phyloP scores from a whole-genome alignment of 1,284 basidiomycete species.

The Trametes polyzona region DNA sequence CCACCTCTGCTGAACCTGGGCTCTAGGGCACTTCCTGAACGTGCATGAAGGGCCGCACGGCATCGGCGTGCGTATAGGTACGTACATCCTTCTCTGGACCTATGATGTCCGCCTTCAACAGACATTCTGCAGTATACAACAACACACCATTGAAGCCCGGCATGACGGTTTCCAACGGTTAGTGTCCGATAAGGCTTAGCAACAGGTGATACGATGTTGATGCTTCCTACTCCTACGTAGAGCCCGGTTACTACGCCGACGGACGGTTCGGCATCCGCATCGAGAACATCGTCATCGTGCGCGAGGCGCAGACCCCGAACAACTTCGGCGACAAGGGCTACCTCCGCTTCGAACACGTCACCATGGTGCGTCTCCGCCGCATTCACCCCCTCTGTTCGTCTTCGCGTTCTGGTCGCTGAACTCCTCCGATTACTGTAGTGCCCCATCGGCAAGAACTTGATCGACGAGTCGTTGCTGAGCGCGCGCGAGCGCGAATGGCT shows the following conservation, averaged over 20 bases:
- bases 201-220: no score
- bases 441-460: slow-evolving; percentile 87
- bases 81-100: slow-evolving; percentile 8
- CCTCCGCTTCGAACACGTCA: slow-evolving; percentile 84
- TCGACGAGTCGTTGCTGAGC: slow-evolving; percentile 71
- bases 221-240: slow-evolving; percentile 34
- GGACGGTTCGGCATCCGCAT: slow-evolving; percentile 93
- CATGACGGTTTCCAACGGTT: slow-evolving; percentile 89
- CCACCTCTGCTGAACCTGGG: not conserved
- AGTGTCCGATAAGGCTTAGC: not conserved
- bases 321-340: slow-evolving; percentile 88
- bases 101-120: not conserved
- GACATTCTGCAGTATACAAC: slow-evolving; percentile 54
- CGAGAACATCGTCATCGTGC: slow-evolving; percentile 86
- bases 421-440: slow-evolving; percentile 46
- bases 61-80: slow-evolving; percentile 80
- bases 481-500: slow-evolving; percentile 80
- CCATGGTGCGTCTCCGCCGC: slow-evolving; percentile 71
- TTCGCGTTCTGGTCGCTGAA: not conserved
- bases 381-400: not conserved
- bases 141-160: slow-evolving; percentile 76
- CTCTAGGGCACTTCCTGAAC: slow-evolving; percentile 81
- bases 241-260: slow-evolving; percentile 95
- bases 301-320: slow-evolving; percentile 72
- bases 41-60: slow-evolving; percentile 94